Percentiles rank a stretch among this genome's conserved stretches.
Conservation (phyloP, 495 filamentous ascomycete species). For the Xylaria venustula region DNA sequence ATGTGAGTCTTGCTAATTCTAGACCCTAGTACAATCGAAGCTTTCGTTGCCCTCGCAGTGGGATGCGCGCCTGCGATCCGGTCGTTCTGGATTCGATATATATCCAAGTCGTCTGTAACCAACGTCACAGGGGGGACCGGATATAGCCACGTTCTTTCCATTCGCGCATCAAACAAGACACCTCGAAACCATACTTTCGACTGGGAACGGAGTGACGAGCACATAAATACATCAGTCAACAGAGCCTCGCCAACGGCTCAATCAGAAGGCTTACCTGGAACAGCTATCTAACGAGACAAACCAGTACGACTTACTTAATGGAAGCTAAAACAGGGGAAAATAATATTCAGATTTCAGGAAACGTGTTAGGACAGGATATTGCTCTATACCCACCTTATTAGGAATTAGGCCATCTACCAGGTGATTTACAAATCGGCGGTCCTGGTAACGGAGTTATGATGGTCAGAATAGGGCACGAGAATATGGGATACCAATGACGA, state of each 20-base stretch:
- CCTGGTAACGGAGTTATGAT: neutral
- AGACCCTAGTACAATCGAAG: constrained; percentile 6
- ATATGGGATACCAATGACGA: neutral
- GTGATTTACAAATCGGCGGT: neutral
- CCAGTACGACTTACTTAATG: neutral
- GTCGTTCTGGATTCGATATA: neutral
- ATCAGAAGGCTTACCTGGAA: too few species aligned
- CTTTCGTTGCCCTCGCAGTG: constrained; percentile 13
- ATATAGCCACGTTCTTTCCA: neutral
- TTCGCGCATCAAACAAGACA: neutral
- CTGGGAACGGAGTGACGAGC: neutral
- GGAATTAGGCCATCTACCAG: neutral
- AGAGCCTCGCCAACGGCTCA: too few species aligned
- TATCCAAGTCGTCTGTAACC: neutral
- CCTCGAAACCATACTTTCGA: neutral
- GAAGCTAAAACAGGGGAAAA: neutral
- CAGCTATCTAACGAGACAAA: neutral
- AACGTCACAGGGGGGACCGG: neutral
- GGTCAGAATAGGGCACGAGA: neutral
- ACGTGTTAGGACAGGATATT: neutral
- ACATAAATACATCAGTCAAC: neutral
- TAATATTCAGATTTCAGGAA: neutral
- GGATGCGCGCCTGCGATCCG: constrained; percentile 5
- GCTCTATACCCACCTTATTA: neutral
- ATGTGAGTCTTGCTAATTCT: neutral